Conservation (phyloP, 352 stramenopile genomes). For the Phytophthora meadii region DNA sequence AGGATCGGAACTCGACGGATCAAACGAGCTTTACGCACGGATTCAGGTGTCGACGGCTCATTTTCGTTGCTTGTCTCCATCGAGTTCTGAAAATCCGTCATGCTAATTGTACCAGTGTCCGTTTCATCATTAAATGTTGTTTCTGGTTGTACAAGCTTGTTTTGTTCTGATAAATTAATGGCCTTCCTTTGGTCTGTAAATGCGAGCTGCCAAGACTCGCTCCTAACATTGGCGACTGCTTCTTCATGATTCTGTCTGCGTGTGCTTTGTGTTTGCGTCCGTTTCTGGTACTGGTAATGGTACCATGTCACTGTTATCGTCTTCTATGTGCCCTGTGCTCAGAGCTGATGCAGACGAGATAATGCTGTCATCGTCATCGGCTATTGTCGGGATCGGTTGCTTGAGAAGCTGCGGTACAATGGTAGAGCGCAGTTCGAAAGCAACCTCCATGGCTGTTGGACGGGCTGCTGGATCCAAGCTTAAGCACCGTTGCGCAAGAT, state of each 20-base stretch:
- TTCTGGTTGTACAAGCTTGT: constrained; percentile 15
- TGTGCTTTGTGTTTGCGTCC: constrained; percentile 18
- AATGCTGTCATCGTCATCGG: constrained; percentile 19
- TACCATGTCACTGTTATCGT: not conserved
- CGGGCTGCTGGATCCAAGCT: constrained; percentile 66
- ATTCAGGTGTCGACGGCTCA: constrained; percentile 11
- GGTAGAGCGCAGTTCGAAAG: constrained; percentile 65
- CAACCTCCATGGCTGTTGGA: constrained; percentile 74
- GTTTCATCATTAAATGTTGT: constrained; percentile 14
- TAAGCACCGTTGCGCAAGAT: constrained; percentile 65
- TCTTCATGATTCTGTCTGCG: constrained; percentile 31
- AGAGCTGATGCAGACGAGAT: constrained; percentile 16
- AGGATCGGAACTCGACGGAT: constrained; percentile 63
- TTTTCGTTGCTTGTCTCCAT: constrained; percentile 28
- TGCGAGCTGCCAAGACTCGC: constrained; percentile 14
- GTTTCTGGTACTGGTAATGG: not conserved
- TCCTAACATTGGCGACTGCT: constrained; percentile 24
- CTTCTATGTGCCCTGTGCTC: constrained; percentile 10
- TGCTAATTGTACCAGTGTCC: constrained; percentile 4
- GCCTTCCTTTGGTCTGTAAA: constrained; percentile 18
- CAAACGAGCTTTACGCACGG: constrained; percentile 58
- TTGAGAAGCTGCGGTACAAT: constrained; percentile 54
- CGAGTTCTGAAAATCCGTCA: no score
- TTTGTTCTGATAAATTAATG: constrained; percentile 44
- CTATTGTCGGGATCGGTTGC: constrained; percentile 24